Evolutionary conservation across 2,329 filamentous ascomycete species (phyloP), one percentile per base, ranked within the genome.

Genomic region (Colletotrichum navitas): DNA sequence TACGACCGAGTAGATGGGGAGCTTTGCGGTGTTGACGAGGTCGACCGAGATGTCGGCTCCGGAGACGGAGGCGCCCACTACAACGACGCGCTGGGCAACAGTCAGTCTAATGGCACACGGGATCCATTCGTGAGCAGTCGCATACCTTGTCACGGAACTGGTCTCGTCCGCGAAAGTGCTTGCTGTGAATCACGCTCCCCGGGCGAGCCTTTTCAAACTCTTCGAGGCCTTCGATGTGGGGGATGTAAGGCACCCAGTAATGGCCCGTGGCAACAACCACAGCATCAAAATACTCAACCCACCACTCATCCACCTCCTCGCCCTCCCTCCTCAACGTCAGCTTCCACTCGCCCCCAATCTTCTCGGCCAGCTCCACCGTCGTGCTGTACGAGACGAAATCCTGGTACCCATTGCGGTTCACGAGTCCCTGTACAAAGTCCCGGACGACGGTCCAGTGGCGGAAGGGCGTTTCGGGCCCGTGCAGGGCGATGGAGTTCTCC

Each of bases 51-150:
- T 90, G 75, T 92, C 91, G 36, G 88, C 86, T 0, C 87, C 90
- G 0, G 90, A 92, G 3, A 92, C 89, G 0, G 88, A 91, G 1
- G 88, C 90, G 3, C 90, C 90, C 1, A 92, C 88, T 0, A 90
- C 85, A 0, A 92, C 81, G 0, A 92, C 87, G 70, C 81, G 84
- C 87, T 90, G 47, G 41, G 3, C 10, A 16, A n/a, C 34, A 36
- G 26, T 36, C 18, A 54, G 21, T 21, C 21, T 24, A 56, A 29
- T 29, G 8, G 51, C 3, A 24, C 21, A 24, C n/a, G n/a, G 2
- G 10, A 32, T 21, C 11, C 26, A 14, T 8, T 24, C 12, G 3
- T 21, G 14, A 24, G 11, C 36, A 18, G 24, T 5, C 8, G 71
- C 79, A 71, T 63, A 86, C 85, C 81, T 87, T 88, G 16, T 76